Percentiles rank a stretch among this genome's conserved stretches.
phyloP scores from a whole-genome alignment of 208 protist genomes.

The Trypanosoma vivax region DNA sequence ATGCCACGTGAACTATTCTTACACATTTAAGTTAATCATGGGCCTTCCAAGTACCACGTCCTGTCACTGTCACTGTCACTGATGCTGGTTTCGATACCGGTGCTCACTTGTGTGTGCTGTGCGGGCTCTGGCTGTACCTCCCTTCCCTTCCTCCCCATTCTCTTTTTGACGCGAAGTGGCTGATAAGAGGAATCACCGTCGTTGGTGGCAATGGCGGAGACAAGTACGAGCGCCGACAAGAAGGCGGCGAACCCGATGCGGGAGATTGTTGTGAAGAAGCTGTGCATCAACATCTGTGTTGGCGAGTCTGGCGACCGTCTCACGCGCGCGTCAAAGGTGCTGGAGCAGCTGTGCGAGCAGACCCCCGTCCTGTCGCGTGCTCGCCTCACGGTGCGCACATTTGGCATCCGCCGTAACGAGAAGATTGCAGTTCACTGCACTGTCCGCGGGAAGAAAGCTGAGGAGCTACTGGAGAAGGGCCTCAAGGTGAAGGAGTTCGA shows the following conservation, averaged over 20 bases:
- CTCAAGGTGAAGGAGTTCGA: slow-evolving; percentile 99
- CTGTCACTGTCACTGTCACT: too few relatives aligned
- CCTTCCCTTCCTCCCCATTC: neutral
- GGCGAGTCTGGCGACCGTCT: slow-evolving; percentile 98
- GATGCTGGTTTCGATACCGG: too few relatives aligned
- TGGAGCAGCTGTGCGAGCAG: slow-evolving; percentile 98
- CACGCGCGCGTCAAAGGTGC: slow-evolving; percentile 97
- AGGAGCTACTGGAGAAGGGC: slow-evolving; percentile 97
- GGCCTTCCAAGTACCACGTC: too few relatives aligned
- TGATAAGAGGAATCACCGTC: neutral
- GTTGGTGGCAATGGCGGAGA: neutral
- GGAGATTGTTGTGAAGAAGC: slow-evolving; percentile 97
- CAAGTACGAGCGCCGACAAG: slow-evolving; percentile 67
- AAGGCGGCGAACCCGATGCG: slow-evolving; percentile 94
- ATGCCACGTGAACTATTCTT: too few relatives aligned
- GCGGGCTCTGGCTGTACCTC: neutral
- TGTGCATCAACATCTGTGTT: slow-evolving; percentile 99
- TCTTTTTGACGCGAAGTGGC: neutral
- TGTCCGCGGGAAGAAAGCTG: slow-evolving; percentile 98
- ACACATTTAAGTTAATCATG: too few relatives aligned
- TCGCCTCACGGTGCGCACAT: slow-evolving; percentile 97
- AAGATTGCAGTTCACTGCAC: slow-evolving; percentile 99
- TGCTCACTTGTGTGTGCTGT: too few relatives aligned
- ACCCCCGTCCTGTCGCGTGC: slow-evolving; percentile 95
- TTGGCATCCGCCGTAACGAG: slow-evolving; percentile 99